Evolutionary conservation across 805 yeast species (phyloP).

Genomic region (Candida coquimbonensis): DNA sequence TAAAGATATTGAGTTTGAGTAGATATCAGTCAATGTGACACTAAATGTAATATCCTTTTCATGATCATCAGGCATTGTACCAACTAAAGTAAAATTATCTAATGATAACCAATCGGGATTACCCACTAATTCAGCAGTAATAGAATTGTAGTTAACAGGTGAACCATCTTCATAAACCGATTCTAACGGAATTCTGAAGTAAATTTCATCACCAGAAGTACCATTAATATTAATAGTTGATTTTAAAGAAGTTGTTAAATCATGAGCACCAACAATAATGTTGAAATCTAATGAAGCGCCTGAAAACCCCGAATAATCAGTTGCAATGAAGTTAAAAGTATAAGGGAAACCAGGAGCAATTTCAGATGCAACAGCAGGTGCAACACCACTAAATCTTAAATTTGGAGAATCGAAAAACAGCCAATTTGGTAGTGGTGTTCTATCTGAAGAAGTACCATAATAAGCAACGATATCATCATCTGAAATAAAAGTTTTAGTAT

Average conservation of each 20-base stretch:
- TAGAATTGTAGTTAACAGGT: slow-evolving; percentile 39
- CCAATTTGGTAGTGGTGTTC: slow-evolving; percentile 92
- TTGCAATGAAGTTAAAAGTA: slow-evolving; percentile 65
- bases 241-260: slow-evolving; percentile 59
- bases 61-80: slow-evolving; percentile 46
- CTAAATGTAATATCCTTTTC: slow-evolving; percentile 31
- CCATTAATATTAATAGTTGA: slow-evolving; percentile 56
- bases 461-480: slow-evolving; percentile 50
- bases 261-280: slow-evolving; percentile 83
- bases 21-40: slow-evolving; percentile 51
- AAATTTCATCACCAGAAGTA: slow-evolving; percentile 50
- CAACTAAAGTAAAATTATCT: slow-evolving; percentile 39
- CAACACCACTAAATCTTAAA: slow-evolving; percentile 74
- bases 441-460: slow-evolving; percentile 74
- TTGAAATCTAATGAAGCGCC: slow-evolving; percentile 66
- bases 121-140: slow-evolving; percentile 43
- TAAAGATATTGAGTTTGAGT: slow-evolving; percentile 51
- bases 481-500: slow-evolving; percentile 51
- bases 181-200: slow-evolving; percentile 53
- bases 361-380: slow-evolving; percentile 78
- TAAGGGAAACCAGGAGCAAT: slow-evolving; percentile 83
- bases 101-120: slow-evolving; percentile 59
- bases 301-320: slow-evolving; percentile 70
- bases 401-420: slow-evolving; percentile 54
- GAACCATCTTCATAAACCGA: slow-evolving; percentile 60